phyloP scores from a whole-genome alignment of 225 moss, liverwort and hornwort genomes.

The Straminergon stramineum region DNA sequence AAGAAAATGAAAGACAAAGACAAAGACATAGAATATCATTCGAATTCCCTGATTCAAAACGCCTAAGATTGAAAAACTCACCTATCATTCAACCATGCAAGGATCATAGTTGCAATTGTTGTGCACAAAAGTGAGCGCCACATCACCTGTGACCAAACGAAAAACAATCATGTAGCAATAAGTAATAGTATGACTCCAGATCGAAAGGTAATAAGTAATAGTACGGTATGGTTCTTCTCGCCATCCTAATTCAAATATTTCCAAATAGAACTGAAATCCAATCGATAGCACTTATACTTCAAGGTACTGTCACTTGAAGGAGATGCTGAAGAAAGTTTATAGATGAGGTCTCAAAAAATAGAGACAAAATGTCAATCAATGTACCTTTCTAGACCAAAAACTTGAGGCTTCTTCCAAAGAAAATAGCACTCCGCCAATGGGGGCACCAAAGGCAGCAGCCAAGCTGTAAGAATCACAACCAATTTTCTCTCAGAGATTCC shows the following conservation, averaged over 20 bases:
- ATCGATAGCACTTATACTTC: not conserved
- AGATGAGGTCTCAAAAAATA: not conserved
- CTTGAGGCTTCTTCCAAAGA: slow-evolving; percentile 89
- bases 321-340: not conserved
- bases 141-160: slow-evolving; percentile 50
- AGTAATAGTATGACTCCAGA: not conserved
- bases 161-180: not conserved
- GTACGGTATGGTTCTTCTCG: not conserved
- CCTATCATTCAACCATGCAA: slow-evolving; percentile 81
- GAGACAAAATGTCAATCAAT: not conserved
- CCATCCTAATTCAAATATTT: not conserved
- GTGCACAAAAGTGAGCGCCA: slow-evolving; percentile 83
- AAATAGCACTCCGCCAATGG: slow-evolving; percentile 82
- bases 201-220: not conserved
- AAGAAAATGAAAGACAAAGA: not conserved
- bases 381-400: slow-evolving; percentile 87
- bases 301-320: not conserved
- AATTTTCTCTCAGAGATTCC: not conserved
- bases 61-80: not conserved
- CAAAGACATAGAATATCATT: not conserved
- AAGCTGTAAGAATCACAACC: slow-evolving; percentile 27
- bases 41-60: not conserved
- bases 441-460: slow-evolving; percentile 86
- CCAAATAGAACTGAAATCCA: not conserved
- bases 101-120: slow-evolving; percentile 74